Evolutionary conservation across 305 asterid genomes (phyloP).

Genomic region (Striga hermonthica): DNA sequence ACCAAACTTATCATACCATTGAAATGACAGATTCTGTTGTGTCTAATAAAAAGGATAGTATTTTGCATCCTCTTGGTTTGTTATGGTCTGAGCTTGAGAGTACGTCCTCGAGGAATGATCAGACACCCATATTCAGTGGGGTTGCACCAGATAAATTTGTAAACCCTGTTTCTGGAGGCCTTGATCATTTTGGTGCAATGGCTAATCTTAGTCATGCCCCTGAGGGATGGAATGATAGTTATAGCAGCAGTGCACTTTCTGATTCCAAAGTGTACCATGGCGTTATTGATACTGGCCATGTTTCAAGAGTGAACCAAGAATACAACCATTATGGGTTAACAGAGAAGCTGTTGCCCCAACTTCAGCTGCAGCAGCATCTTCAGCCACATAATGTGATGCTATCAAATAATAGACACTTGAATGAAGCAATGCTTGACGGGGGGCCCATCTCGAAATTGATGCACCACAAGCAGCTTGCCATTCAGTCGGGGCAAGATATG

Average conservation of each 20-base stretch:
- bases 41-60: conserved; percentile 45
- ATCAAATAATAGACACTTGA: conserved; percentile 53
- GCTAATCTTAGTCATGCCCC: conserved; percentile 41
- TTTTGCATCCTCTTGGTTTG: conserved; percentile 74
- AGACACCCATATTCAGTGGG: conserved; percentile 39
- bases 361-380: conserved; percentile 54
- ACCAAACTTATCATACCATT: conserved; percentile 40
- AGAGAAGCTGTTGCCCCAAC: conserved; percentile 63
- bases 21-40: conserved; percentile 43
- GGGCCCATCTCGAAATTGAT: conserved; percentile 48
- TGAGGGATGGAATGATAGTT: conserved; percentile 57
- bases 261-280: conserved; percentile 60
- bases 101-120: conserved; percentile 58
- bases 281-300: conserved; percentile 48
- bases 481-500: conserved; percentile 60
- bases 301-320: conserved; percentile 57
- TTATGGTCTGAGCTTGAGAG: conserved; percentile 95
- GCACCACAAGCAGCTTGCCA: conserved; percentile 59
- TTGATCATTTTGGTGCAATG: conserved; percentile 44
- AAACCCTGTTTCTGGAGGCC: conserved; percentile 51
- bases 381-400: conserved; percentile 55
- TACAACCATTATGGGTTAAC: conserved; percentile 52
- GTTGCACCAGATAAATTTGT: conserved; percentile 45
- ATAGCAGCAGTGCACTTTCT: conserved; percentile 45
- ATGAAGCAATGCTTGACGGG: conserved; percentile 58